Evolutionary conservation across 805 yeast species (phyloP).

Genomic region (Hanseniaspora thailandica): DNA sequence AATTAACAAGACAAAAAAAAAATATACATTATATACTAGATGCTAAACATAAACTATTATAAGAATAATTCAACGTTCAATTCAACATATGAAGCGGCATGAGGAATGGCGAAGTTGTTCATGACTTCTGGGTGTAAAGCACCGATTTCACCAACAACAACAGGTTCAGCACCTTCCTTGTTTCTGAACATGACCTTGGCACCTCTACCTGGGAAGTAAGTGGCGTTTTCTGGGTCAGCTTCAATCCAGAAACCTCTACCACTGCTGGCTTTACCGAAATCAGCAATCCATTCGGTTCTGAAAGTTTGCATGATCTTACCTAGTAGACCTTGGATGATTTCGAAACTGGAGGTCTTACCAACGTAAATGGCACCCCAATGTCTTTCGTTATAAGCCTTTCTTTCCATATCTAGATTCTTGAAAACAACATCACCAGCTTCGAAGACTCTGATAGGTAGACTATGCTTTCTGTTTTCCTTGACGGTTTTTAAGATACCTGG

Average conservation of each 20-base stretch:
- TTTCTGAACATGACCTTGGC: slow-evolving; percentile 72
- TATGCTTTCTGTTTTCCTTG: slow-evolving; percentile 89
- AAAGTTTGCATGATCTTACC: slow-evolving; percentile 94
- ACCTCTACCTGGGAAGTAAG: slow-evolving; percentile 95
- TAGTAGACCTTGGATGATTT: slow-evolving; percentile 81
- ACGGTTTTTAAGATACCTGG: slow-evolving; percentile 94
- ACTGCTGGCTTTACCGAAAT: slow-evolving; percentile 33
- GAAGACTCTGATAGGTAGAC: slow-evolving; percentile 87
- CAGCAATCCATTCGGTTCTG: slow-evolving; percentile 72
- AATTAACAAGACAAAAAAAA: background rate
- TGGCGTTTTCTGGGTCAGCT: slow-evolving; percentile 51
- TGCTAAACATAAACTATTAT: slow-evolving; percentile 25
- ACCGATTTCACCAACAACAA: slow-evolving; percentile 73
- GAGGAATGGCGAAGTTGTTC: slow-evolving; percentile 76
- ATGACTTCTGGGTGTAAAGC: slow-evolving; percentile 92
- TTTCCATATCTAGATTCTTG: slow-evolving; percentile 67
- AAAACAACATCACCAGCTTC: slow-evolving; percentile 91
- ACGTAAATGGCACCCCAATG: slow-evolving; percentile 90
- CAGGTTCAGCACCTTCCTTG: slow-evolving; percentile 43
- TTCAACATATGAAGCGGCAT: slow-evolving; percentile 86
- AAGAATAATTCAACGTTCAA: slow-evolving; percentile 79
- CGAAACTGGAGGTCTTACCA: slow-evolving; percentile 93
- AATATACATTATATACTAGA: background rate
- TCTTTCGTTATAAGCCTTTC: slow-evolving; percentile 85
- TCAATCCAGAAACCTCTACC: slow-evolving; percentile 82